Base-by-base conservation (phyloP, 148 eudicot species). In the Fagopyrum tataricum region DNA sequence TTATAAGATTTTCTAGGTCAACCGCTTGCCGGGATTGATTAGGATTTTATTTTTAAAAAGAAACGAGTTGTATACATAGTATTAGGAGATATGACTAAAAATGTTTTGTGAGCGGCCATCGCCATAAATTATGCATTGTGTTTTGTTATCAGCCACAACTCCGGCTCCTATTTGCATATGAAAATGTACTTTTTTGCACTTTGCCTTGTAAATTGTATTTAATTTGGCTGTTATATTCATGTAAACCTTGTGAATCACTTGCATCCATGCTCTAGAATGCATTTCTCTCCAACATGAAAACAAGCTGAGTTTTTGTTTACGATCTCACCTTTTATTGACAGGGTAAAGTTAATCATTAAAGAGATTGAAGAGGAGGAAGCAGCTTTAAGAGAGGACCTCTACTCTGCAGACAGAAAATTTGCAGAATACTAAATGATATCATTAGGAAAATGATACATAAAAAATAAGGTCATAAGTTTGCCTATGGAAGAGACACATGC, bases 351-450 rank as follows among this genome's bases (percentile, higher is more conserved):
- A 77, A 82, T 85, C 46, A 90, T 85, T 72, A 96, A 92, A 82
- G 97, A 92, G 82, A 90, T 90, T 71, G 97, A 90, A 78, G 87
- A 85, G 82, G 96, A 88, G 73, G 97, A 92, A 86, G 82, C 82
- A 59, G 87, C 88, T 80, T 81, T 91, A 78, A 78, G 90, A 71
- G 96, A 92, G 79, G 96, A 92, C 79, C 87, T 92, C 40, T 92
- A 92, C 84, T 90, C 96, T 75, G 90, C 88, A 11, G 96, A 92
- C 70, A 85, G 97, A 82, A 92, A 90, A 80, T 88, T 92, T 82
- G 86, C 96, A 20, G 97, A 92, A 74, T 92, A 92, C 78, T 92
- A 90, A 20, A 52, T 17, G 7, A 17, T 52, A 5, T 17, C 18
- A 14, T 52, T n/a, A 17, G 5, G 7, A 52, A 5, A 52, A 55